Evolutionary conservation across 176 grass and related monocot genomes (phyloP).

Genomic region (Hordeum vulgare): MorexV3_pseudomolecules_assembly NC_058524.1:6611204-6611703

Average conservation of each 20-base stretch:
- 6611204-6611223: neutral
- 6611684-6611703: neutral
- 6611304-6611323: neutral
- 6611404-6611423: neutral
- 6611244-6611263: neutral
- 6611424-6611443: slow-evolving; percentile 1
- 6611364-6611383: neutral
- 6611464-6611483: slow-evolving; percentile 2
- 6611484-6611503: neutral
- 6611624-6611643: neutral
- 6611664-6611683: neutral
- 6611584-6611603: neutral
- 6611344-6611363: neutral
- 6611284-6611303: neutral
- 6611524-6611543: neutral
- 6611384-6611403: slow-evolving; percentile 14
- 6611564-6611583: neutral
- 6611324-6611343: neutral
- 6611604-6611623: neutral
- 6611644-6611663: neutral
- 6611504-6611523: neutral
- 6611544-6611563: slow-evolving; percentile 4
- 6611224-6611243: neutral
- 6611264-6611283: neutral
- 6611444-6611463: neutral